Percentiles rank a stretch among this genome's conserved stretches.
These are phyloP conservation scores for Paramyrothecium roridum DNA, from an alignment of 2,329 filamentous ascomycete genomes.

Conservation along the genomic window DNA sequence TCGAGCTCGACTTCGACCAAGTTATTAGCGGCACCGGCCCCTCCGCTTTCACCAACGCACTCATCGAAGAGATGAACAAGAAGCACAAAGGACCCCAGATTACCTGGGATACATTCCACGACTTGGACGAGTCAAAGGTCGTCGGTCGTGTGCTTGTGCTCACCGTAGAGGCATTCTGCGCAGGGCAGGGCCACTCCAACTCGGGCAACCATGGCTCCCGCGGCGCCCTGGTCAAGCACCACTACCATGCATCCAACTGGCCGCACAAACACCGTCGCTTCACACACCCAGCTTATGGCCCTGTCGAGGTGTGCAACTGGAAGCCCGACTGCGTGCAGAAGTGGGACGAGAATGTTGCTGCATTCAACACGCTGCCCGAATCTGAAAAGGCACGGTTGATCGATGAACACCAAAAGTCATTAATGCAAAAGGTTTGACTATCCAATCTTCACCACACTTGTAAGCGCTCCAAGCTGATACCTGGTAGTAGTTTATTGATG, in stretches of 20 bases:
- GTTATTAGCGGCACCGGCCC: slow-evolving; percentile 72
- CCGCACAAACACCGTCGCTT: slow-evolving; percentile 63
- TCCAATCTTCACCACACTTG: too few relatives aligned
- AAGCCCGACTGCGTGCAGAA: slow-evolving; percentile 57
- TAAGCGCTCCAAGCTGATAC: too few relatives aligned
- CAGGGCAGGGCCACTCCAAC: slow-evolving; percentile 70
- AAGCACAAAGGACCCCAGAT: slow-evolving; percentile 34
- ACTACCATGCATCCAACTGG: slow-evolving; percentile 74
- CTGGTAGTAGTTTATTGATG: too few relatives aligned
- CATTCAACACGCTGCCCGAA: slow-evolving; percentile 54
- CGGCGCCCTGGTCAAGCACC: slow-evolving; percentile 67
- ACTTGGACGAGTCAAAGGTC: slow-evolving; percentile 62
- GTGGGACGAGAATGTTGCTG: slow-evolving; percentile 64
- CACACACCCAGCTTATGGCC: slow-evolving; percentile 65
- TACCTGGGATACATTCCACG: slow-evolving; percentile 64
- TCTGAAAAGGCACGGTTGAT: slow-evolving; percentile 55
- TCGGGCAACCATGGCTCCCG: slow-evolving; percentile 67
- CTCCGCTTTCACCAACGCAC: slow-evolving; percentile 64
- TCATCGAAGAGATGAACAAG: slow-evolving; percentile 61
- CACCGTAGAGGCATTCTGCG: slow-evolving; percentile 69
- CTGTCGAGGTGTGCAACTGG: slow-evolving; percentile 72
- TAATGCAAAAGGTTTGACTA: slow-evolving; percentile 2
- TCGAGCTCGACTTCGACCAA: slow-evolving; percentile 68
- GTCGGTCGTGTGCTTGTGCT: slow-evolving; percentile 63
- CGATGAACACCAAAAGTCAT: slow-evolving; percentile 23